Conservation (phyloP, 495 filamentous ascomycete genomes). For the Neurospora discreta region DNA sequence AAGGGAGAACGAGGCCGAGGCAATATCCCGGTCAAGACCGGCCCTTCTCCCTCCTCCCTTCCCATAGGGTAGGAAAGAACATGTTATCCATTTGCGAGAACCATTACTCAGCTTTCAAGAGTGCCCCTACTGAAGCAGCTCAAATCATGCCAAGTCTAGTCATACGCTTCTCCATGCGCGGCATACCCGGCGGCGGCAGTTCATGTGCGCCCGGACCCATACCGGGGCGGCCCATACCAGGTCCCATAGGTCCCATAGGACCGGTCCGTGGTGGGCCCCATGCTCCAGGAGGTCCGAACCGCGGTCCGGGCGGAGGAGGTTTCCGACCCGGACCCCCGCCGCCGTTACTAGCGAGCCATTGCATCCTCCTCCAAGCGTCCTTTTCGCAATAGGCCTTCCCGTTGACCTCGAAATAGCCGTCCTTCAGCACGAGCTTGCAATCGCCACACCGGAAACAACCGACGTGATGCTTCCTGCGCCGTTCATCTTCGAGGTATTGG, state of each 20-base stretch:
- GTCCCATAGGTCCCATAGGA: conserved; percentile 6
- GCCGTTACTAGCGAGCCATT: conserved; percentile 7
- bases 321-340: conserved; percentile 1
- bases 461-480: conserved; percentile 71
- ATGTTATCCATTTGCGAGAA: neutral
- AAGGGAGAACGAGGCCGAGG: neutral
- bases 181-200: conserved; percentile 6
- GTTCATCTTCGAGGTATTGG: conserved; percentile 81
- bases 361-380: conserved; percentile 57
- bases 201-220: conserved; percentile 10
- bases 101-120: neutral
- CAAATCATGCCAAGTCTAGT: conserved; percentile 84
- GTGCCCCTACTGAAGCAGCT: neutral
- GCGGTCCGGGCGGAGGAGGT: conserved; percentile 7
- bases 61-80: neutral
- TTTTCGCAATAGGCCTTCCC: conserved; percentile 65
- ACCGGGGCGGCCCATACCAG: conserved; percentile 3
- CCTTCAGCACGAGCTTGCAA: conserved; percentile 45
- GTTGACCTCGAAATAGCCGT: conserved; percentile 51
- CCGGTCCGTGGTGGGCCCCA: neutral
- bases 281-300: conserved; percentile 6
- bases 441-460: conserved; percentile 72
- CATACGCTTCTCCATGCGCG: conserved; percentile 61
- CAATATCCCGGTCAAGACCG: neutral
- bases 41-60: neutral